Evolutionary conservation across 2,329 filamentous ascomycete species (phyloP).

Genomic region (Scortechinia acanthostroma): DNA sequence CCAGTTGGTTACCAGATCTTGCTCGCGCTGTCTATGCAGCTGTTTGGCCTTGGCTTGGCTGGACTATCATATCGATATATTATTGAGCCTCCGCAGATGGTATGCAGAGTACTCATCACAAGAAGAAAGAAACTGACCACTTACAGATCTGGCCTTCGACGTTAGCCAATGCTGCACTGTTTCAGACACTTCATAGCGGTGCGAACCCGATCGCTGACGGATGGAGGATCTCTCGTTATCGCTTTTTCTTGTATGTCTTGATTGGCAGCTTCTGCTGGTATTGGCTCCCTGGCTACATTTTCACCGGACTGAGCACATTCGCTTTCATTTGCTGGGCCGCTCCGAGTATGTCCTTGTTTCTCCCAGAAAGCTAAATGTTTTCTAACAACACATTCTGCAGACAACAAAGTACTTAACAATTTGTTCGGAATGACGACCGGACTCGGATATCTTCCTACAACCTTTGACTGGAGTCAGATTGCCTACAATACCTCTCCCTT

Average conservation of each 20-base stretch:
- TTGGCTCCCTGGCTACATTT: conserved; percentile 12
- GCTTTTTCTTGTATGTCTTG: conserved; percentile 23
- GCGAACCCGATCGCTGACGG: conserved; percentile 23
- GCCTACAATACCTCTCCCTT: conserved; percentile 16
- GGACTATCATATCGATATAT: conserved; percentile 24
- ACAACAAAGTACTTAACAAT: neutral
- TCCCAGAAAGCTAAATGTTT: no score
- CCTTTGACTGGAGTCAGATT: conserved; percentile 21
- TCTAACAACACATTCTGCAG: no score
- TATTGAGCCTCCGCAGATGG: conserved; percentile 24
- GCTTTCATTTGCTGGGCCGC: conserved; percentile 12
- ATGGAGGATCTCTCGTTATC: conserved; percentile 25
- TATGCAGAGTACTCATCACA: no score
- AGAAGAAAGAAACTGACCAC: no score
- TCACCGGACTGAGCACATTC: conserved; percentile 11
- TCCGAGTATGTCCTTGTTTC: neutral
- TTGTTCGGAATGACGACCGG: conserved; percentile 7
- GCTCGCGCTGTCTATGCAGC: conserved; percentile 18
- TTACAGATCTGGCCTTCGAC: conserved; percentile 27
- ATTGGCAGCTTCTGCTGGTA: conserved; percentile 14
- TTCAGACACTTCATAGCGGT: conserved; percentile 22
- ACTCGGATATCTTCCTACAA: conserved; percentile 15
- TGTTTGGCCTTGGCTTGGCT: conserved; percentile 25
- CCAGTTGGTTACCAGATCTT: no score
- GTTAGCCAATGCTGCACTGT: conserved; percentile 24